Percentiles rank a stretch among this genome's conserved stretches.
Conservation (phyloP, 192 early-diverging fungal genomes). For the Chytriomyces sp. region DNA sequence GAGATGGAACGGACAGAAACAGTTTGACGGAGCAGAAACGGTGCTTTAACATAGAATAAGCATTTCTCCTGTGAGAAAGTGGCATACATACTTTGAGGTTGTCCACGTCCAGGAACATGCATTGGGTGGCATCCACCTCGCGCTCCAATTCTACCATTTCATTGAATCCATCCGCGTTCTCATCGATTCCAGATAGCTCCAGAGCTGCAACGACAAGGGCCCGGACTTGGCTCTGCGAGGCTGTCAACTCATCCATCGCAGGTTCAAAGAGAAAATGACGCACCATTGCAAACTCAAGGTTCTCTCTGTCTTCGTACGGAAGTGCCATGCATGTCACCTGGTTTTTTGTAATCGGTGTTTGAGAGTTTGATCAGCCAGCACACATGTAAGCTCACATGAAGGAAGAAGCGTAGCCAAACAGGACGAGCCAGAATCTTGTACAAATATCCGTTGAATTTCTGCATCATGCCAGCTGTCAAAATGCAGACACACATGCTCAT, state of each 20-base stretch:
- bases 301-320: not conserved
- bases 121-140: not conserved
- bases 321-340: not conserved
- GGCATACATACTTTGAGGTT: not conserved
- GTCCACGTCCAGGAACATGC: not conserved
- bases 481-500: not conserved
- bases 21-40: not conserved
- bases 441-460: constrained; percentile 10
- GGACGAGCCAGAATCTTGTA: constrained; percentile 11
- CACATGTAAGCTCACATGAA: not conserved
- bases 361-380: not conserved
- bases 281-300: not conserved
- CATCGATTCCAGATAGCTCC: not conserved
- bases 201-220: not conserved
- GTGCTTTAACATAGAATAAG: not conserved
- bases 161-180: not conserved
- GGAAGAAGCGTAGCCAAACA: constrained; percentile 10
- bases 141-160: not conserved
- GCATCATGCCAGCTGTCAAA: not conserved
- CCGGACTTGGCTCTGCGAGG: not conserved
- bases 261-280: not conserved
- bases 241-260: too few relatives aligned
- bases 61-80: not conserved
- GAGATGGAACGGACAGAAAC: not conserved
- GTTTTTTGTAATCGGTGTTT: not conserved